A percentile compares a stretch with the other conserved stretches of the same genome.
These are phyloP conservation scores for Pachysolen tannophilus DNA, from an alignment of 805 yeast species.

Conservation along the genomic window DNA sequence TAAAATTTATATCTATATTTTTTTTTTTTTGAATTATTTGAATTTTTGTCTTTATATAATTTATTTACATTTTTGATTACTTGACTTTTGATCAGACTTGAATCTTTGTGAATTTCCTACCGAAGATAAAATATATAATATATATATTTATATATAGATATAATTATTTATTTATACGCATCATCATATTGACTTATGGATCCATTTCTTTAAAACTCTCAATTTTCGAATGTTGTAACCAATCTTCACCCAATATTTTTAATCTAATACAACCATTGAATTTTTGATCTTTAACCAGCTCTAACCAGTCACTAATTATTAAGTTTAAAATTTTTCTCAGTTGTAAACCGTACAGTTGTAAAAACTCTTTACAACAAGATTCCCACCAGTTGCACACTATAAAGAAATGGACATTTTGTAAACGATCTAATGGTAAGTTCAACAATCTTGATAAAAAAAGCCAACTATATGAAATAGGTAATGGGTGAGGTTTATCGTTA, in stretches of 20 bases:
- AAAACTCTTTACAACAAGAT: conserved; percentile 53
- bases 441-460: conserved; percentile 59
- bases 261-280: conserved; percentile 78
- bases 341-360: conserved; percentile 57
- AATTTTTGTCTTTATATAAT: too few species aligned
- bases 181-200: conserved; percentile 10
- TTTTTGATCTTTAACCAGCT: conserved; percentile 37
- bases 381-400: conserved; percentile 91
- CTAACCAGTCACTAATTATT: conserved; percentile 44
- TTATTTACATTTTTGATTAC: too few species aligned
- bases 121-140: too few species aligned
- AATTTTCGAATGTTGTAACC: conserved; percentile 41
- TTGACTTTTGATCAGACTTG: too few species aligned
- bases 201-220: conserved; percentile 39
- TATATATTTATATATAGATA: too few species aligned
- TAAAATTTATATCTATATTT: too few species aligned
- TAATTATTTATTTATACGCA: too few species aligned
- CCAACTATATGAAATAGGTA: conserved; percentile 60
- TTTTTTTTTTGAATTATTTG: too few species aligned
- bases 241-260: conserved; percentile 73
- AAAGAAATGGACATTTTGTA: conserved; percentile 64
- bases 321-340: conserved; percentile 50
- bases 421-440: conserved; percentile 41
- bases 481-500: conserved; percentile 33
- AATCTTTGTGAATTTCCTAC: too few species aligned